phyloP scores from a whole-genome alignment of 495 filamentous ascomycete genomes.

The Xylaria castorea region DNA sequence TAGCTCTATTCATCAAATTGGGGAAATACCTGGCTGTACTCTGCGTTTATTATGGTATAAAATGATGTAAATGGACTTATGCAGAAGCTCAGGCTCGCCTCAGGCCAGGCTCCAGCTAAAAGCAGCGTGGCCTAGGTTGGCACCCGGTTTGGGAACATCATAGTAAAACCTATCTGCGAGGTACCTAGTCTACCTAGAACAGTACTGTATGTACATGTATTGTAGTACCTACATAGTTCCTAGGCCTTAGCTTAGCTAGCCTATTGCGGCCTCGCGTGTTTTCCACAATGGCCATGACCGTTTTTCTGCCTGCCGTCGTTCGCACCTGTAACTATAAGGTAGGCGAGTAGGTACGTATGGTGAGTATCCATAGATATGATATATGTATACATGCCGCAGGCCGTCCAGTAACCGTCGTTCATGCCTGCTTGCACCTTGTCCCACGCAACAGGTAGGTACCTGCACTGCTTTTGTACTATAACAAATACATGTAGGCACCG shows the following conservation, averaged over 20 bases:
- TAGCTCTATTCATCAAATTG: too few relatives aligned
- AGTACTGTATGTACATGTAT: not conserved
- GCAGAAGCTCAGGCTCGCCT: too few relatives aligned
- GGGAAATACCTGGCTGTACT: too few relatives aligned
- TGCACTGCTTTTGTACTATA: conserved; percentile 4
- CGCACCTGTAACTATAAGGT: not conserved
- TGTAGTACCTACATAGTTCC: not conserved
- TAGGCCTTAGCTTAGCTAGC: conserved; percentile 1
- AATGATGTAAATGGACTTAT: too few relatives aligned
- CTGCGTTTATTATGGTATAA: too few relatives aligned
- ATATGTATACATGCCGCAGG: not conserved
- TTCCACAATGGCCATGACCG: conserved; percentile 3
- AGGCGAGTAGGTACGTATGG: not conserved
- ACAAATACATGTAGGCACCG: conserved; percentile 10
- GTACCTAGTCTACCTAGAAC: not conserved
- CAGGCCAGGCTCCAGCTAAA: too few relatives aligned
- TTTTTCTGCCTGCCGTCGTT: conserved; percentile 9
- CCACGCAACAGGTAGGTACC: conserved; percentile 9
- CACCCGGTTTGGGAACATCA: too few relatives aligned
- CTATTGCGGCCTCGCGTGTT: conserved; percentile 17
- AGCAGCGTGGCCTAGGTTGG: too few relatives aligned
- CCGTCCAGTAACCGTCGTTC: conserved; percentile 10
- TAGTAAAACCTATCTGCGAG: too few relatives aligned
- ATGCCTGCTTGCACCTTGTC: conserved; percentile 2
- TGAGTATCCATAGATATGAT: not conserved